phyloP scores from a whole-genome alignment of 2,329 filamentous ascomycete genomes.

The Blastomyces percursus region DNA sequence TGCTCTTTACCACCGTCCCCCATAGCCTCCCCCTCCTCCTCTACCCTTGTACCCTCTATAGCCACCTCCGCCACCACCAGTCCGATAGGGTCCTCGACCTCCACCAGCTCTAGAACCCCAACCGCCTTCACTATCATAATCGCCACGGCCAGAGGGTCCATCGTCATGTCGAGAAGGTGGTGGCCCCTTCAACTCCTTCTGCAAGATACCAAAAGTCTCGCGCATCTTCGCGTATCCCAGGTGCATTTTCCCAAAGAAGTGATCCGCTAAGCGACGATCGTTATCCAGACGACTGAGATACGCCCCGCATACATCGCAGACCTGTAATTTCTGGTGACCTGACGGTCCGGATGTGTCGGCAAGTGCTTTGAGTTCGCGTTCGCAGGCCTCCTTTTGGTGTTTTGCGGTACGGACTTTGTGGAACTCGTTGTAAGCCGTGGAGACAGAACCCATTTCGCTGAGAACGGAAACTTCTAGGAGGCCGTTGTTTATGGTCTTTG shows the following conservation, averaged over 20 bases:
- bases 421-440: conserved; percentile 73
- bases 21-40: conserved; percentile 30
- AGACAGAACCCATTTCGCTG: conserved; percentile 69
- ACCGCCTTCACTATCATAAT: conserved; percentile 44
- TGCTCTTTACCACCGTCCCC: conserved; percentile 28
- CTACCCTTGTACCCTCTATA: conserved; percentile 33
- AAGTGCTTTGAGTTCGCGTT: conserved; percentile 79
- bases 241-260: conserved; percentile 99
- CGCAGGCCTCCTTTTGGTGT: conserved; percentile 68
- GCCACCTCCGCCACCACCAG: conserved; percentile 40
- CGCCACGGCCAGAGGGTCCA: conserved; percentile 32
- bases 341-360: conserved; percentile 86
- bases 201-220: conserved; percentile 78
- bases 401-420: conserved; percentile 73
- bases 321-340: conserved; percentile 94
- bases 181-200: conserved; percentile 71
- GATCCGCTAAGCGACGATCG: conserved; percentile 82
- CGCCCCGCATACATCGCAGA: conserved; percentile 95
- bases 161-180: conserved; percentile 47
- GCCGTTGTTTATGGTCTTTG: conserved; percentile 66
- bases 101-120: conserved; percentile 43
- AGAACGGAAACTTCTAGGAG: conserved; percentile 78
- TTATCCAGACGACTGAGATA: conserved; percentile 90
- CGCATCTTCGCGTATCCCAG: conserved; percentile 97
- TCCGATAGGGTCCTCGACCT: conserved; percentile 22